These are phyloP conservation scores for Colletotrichum sp. DNA, from an alignment of 2,329 filamentous ascomycete genomes.

Conservation along the genomic window DNA sequence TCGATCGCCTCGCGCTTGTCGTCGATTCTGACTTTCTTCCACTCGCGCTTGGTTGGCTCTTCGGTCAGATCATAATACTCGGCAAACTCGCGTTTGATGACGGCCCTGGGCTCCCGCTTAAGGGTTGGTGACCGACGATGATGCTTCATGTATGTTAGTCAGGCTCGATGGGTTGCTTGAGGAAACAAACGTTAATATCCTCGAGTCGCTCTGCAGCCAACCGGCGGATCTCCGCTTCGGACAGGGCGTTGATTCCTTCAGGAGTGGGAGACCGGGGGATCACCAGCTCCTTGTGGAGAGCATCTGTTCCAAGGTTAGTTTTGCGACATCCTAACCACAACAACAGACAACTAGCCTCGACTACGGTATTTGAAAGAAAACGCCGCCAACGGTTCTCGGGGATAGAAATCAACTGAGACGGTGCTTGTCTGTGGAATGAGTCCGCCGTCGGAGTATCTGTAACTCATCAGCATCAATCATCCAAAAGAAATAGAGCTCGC, in stretches of 20 bases:
- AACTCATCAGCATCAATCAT: not conserved
- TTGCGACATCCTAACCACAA: fast-evolving
- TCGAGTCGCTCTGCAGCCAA: slow-evolving; percentile 15
- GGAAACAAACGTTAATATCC: slow-evolving; percentile 3
- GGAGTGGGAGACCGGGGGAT: slow-evolving; percentile 22
- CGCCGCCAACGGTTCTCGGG: not conserved
- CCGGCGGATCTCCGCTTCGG: slow-evolving; percentile 15
- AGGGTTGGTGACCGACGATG: not conserved
- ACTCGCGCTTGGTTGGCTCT: slow-evolving; percentile 10
- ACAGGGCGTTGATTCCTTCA: slow-evolving; percentile 9
- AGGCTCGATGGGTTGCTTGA: not conserved
- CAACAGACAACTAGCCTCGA: slow-evolving; percentile 13
- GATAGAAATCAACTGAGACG: slow-evolving; percentile 6
- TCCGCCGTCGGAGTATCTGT: slow-evolving; percentile 11
- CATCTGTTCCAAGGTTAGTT: slow-evolving; percentile 14
- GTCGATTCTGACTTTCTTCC: slow-evolving; percentile 20
- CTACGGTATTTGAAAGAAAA: slow-evolving; percentile 30
- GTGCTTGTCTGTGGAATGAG: not conserved
- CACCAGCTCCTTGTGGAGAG: slow-evolving; percentile 24
- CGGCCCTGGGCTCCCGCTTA: slow-evolving; percentile 4
- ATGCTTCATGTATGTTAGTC: not conserved
- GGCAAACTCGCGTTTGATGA: slow-evolving; percentile 15
- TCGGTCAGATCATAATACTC: slow-evolving; percentile 19
- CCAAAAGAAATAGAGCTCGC: not conserved
- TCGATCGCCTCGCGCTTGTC: slow-evolving; percentile 14